Conservation (phyloP, 306 rosid species). For the Oxytropis ochrocephala region DNA sequence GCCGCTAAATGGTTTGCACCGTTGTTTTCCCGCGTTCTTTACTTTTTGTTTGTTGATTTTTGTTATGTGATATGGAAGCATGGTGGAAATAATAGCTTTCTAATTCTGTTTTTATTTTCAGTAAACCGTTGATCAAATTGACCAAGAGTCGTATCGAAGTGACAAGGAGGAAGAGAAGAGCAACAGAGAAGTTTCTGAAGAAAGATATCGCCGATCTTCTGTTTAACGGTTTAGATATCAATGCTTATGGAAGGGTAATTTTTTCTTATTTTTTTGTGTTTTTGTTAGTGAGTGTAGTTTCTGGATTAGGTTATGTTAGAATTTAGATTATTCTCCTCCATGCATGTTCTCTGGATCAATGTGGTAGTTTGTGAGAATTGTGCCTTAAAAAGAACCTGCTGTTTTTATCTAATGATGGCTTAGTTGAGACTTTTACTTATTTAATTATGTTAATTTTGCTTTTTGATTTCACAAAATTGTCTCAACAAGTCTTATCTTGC, state of each 20-base stretch:
- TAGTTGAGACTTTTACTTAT: background rate
- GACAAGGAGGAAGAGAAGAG: conserved; percentile 83
- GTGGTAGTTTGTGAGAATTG: background rate
- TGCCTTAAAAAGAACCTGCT: conserved; percentile 1
- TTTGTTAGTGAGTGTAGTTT: background rate
- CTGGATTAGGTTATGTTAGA: background rate
- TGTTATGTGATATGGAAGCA: background rate
- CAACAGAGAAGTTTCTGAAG: conserved; percentile 84
- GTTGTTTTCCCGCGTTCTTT: background rate
- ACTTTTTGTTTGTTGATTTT: background rate
- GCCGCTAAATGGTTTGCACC: conserved; percentile 60
- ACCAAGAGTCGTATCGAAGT: conserved; percentile 82
- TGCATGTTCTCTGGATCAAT: background rate
- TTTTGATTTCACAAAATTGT: background rate
- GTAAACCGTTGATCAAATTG: conserved; percentile 72
- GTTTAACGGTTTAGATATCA: conserved; percentile 58
- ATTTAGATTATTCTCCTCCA: too few relatives aligned
- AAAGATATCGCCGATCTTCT: conserved; percentile 89
- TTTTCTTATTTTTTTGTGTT: background rate
- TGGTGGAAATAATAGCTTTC: background rate
- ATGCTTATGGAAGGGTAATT: conserved; percentile 84
- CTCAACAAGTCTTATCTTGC: conserved; percentile 3
- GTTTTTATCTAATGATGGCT: background rate
- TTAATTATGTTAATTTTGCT: background rate
- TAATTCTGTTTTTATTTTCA: conserved; percentile 13